Conservation (phyloP, 163 green algal species). For the Scenedesmus sp. region DNA sequence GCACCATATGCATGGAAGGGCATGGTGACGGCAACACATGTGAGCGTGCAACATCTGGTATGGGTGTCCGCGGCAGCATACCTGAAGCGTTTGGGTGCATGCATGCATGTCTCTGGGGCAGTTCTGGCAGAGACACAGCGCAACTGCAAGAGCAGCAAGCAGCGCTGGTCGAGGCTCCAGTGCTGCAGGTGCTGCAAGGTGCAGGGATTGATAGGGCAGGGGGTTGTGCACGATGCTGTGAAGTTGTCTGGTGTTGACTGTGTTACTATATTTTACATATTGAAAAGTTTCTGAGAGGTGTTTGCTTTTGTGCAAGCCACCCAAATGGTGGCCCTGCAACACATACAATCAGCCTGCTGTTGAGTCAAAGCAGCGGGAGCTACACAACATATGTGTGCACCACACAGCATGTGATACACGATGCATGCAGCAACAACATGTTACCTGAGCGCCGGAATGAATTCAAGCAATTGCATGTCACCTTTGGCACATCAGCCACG, state of each 20-base stretch:
- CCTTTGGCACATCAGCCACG: background rate
- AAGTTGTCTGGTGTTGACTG: background rate
- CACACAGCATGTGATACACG: background rate
- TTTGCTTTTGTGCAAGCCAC: too few relatives aligned
- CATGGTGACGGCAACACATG: background rate
- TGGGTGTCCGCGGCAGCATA: background rate
- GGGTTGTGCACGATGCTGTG: too few relatives aligned
- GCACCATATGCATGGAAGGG: background rate
- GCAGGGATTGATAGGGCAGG: too few relatives aligned
- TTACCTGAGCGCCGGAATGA: background rate
- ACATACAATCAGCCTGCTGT: background rate
- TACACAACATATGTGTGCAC: background rate
- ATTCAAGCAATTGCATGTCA: background rate
- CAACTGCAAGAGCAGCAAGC: too few relatives aligned
- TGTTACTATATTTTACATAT: background rate
- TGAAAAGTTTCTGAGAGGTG: too few relatives aligned
- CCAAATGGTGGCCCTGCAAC: too few relatives aligned
- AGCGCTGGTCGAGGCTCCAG: too few relatives aligned
- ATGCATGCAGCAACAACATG: conserved; percentile 17
- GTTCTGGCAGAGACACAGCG: too few relatives aligned
- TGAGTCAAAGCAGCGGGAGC: background rate
- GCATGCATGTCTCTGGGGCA: too few relatives aligned
- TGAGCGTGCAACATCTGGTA: background rate
- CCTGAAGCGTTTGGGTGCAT: too few relatives aligned
- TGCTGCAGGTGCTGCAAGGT: too few relatives aligned